A percentile compares a stretch with the other conserved stretches of the same genome.
Conservation (phyloP, 495 filamentous ascomycete species). For the Parathielavia appendiculata region DNA sequence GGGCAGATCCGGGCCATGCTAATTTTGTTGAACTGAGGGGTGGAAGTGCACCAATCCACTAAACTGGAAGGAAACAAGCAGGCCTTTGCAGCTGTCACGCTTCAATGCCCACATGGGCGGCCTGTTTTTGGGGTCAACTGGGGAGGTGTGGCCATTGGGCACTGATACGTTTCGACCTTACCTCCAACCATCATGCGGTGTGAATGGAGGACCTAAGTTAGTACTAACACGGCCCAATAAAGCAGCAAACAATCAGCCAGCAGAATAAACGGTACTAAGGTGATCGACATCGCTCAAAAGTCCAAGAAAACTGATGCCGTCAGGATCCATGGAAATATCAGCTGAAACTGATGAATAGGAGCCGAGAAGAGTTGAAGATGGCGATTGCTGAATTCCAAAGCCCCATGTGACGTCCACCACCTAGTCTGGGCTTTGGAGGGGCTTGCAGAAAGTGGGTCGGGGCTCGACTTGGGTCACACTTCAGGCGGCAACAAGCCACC, state of each 20-base stretch:
- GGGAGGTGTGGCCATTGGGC: conserved; percentile 26
- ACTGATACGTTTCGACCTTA: conserved; percentile 30
- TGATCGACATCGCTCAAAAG: no score
- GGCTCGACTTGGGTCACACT: conserved; percentile 1
- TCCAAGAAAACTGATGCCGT: no score
- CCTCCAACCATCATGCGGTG: conserved; percentile 19
- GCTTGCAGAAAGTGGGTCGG: conserved; percentile 12
- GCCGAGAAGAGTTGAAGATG: no score
- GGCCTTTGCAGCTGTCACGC: conserved; percentile 16
- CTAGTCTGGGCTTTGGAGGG: not conserved
- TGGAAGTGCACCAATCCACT: not conserved
- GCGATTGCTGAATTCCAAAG: no score
- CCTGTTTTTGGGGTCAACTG: not conserved
- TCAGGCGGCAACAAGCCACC: conserved; percentile 29
- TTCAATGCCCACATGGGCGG: conserved; percentile 14
- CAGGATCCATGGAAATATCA: no score
- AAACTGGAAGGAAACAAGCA: not conserved
- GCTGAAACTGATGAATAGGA: no score
- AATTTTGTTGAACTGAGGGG: conserved; percentile 12
- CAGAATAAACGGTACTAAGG: no score
- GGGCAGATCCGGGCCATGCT: conserved; percentile 12
- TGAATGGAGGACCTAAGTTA: conserved; percentile 23
- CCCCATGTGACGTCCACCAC: no score
- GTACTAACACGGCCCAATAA: no score
- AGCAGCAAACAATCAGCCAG: conserved; percentile 12